Evolutionary conservation across 2,329 filamentous ascomycete genomes (phyloP).

Genomic region (Diaporthe eres): DNA sequence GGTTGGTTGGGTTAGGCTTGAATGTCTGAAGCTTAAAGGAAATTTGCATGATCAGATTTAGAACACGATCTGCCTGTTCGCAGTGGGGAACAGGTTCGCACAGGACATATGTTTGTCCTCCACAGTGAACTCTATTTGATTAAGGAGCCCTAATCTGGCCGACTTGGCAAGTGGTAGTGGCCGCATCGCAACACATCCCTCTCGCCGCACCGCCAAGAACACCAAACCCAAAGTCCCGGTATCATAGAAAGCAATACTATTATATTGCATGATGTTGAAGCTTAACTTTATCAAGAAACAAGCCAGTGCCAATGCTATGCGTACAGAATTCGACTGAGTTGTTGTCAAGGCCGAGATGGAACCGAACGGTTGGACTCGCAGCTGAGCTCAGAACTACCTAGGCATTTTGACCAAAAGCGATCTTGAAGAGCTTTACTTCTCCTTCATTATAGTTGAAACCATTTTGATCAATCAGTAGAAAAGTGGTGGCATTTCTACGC

Average conservation of each 20-base stretch:
- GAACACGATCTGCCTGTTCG: slow-evolving; percentile 1
- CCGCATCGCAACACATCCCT: not conserved
- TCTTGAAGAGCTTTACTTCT: too few species aligned
- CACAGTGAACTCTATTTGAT: slow-evolving; percentile 27
- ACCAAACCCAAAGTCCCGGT: slow-evolving; percentile 8
- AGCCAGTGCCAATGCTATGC: not conserved
- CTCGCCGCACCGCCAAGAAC: slow-evolving; percentile 8
- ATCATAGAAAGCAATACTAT: not conserved
- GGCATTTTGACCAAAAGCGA: too few species aligned
- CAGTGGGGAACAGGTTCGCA: slow-evolving; percentile 12
- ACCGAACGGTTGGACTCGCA: too few species aligned
- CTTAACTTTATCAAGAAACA: not conserved
- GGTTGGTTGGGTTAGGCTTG: not conserved
- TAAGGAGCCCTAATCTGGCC: slow-evolving; percentile 7
- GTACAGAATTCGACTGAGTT: not conserved
- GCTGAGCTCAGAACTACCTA: too few species aligned
- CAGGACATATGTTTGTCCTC: slow-evolving; percentile 1
- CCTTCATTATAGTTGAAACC: too few species aligned
- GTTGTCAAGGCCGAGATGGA: not conserved
- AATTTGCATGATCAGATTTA: slow-evolving; percentile 26
- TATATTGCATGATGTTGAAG: not conserved
- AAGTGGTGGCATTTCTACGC: not conserved
- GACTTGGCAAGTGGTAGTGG: slow-evolving; percentile 8
- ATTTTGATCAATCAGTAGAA: not conserved
- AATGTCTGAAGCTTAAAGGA: slow-evolving; percentile 3